Percentiles rank a stretch among this genome's conserved stretches.
phyloP scores from a whole-genome alignment of 2,329 filamentous ascomycete genomes.

The Fusarium concolor region DNA sequence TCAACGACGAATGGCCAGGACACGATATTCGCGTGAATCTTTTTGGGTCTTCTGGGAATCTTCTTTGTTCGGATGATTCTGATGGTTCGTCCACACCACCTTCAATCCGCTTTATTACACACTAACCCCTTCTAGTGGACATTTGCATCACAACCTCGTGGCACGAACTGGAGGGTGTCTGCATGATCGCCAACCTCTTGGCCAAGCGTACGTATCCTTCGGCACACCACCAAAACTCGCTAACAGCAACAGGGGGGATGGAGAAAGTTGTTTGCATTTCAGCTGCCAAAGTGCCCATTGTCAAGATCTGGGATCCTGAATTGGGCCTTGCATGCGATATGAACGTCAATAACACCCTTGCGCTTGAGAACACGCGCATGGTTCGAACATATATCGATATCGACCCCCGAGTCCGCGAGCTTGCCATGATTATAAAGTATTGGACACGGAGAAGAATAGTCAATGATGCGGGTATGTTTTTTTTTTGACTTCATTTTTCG shows the following conservation, averaged over 20 bases:
- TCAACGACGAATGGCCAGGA: constrained; percentile 92
- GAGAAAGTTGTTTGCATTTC: constrained; percentile 95
- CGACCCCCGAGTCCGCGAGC: constrained; percentile 86
- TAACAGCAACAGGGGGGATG: constrained; percentile 82
- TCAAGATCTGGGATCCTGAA: constrained; percentile 98
- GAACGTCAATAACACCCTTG: constrained; percentile 98
- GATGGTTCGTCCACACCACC: constrained; percentile 75
- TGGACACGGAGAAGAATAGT: constrained; percentile 94
- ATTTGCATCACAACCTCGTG: constrained; percentile 95
- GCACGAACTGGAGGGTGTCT: constrained; percentile 89
- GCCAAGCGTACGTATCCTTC: constrained; percentile 76
- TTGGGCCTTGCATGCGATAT: constrained; percentile 91
- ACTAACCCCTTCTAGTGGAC: constrained; percentile 73
- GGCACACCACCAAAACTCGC: neutral
- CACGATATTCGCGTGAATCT: constrained; percentile 90
- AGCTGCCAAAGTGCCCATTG: constrained; percentile 95
- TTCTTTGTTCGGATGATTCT: constrained; percentile 93
- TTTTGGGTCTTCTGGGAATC: constrained; percentile 97
- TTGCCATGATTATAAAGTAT: constrained; percentile 97
- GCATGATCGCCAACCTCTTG: constrained; percentile 87
- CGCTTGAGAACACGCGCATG: constrained; percentile 96
- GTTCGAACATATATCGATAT: constrained; percentile 96
- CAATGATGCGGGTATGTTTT: constrained; percentile 91
- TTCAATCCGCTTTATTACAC: neutral
- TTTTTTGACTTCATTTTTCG: constrained; percentile 20